Base-by-base conservation (phyloP, 192 early-diverging fungal species). In the Fimicolochytrium jonesii region DNA sequence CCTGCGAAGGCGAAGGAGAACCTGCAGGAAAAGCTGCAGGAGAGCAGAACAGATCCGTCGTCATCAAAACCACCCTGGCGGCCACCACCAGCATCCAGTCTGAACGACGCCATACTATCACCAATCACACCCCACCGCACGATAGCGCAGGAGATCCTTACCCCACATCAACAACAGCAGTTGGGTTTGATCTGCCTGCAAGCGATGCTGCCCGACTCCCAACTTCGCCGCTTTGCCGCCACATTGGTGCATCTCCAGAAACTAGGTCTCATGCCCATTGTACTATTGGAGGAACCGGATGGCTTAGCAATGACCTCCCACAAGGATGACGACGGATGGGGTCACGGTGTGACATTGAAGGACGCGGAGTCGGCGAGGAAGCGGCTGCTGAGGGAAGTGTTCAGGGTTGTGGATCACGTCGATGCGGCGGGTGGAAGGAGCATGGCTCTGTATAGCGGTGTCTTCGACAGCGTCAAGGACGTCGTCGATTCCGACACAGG, bases 341-440 rank as follows among this genome's bases (percentile, higher is more conserved):
- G 46, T 35, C 66, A 63, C 48, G 25, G 32, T n/a, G 33, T 26
- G 59, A 28, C 3, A 61, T 11, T 13, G 47, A 9, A 20, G 10
- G 17, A 49, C 10, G n/a, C 48, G 13, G 39, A 57, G 28, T 64
- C 62, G 17, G 41, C 53, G 1, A 61, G 51, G 26, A 30, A 57
- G 13, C 53, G 64, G 47, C 76, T 84, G 70, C 70, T 85, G n/a
- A 68, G 74, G 6, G 80, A 86, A 25, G 70, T 71, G 54, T 67
- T 75, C 58, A 72, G 77, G 5, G 43, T 90, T 3, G 78, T 83
- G 0, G 86, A 93, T 36, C 79, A 80, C 5, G 86, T 95, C 39
- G 90, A 93, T 55, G 66, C 62, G 6, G 79, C 79, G 33, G 89
- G 89, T 22, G 92, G 90, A 23, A 66, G 77, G 4, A 86, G 89